phyloP scores from a whole-genome alignment of 2,329 filamentous ascomycete species.

The Aspergillus sojae region DNA sequence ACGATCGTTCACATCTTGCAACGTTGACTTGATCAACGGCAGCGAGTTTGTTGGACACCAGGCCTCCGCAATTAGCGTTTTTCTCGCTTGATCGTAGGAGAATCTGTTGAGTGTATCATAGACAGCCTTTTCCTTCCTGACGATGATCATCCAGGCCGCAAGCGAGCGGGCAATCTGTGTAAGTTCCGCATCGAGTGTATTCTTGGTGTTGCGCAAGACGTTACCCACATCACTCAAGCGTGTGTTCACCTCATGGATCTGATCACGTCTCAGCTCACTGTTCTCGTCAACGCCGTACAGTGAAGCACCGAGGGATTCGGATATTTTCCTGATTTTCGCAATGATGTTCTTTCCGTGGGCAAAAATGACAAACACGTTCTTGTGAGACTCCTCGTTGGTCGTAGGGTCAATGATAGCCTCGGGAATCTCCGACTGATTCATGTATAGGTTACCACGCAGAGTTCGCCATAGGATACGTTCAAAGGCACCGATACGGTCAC shows the following conservation, averaged over 20 bases:
- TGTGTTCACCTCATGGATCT: conserved; percentile 96
- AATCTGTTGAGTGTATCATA: conserved; percentile 95
- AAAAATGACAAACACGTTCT: conserved; percentile 99
- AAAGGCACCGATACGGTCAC: conserved; percentile 91
- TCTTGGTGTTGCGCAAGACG: conserved; percentile 92
- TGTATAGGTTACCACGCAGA: conserved; percentile 95
- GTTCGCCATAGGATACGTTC: conserved; percentile 98
- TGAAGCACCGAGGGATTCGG: conserved; percentile 92
- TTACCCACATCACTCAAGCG: conserved; percentile 88
- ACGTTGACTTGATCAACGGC: conserved; percentile 83
- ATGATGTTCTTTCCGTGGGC: conserved; percentile 98
- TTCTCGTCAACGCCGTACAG: conserved; percentile 98
- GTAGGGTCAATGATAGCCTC: conserved; percentile 89
- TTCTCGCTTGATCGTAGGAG: conserved; percentile 92
- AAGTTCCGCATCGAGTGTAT: conserved; percentile 88
- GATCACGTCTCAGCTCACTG: conserved; percentile 89
- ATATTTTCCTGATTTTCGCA: conserved; percentile 98
- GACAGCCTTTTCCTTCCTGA: conserved; percentile 97
- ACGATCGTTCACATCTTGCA: conserved; percentile 95
- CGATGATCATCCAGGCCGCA: conserved; percentile 94
- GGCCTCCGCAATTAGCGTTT: conserved; percentile 94
- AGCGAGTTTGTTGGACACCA: conserved; percentile 96
- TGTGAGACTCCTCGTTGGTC: conserved; percentile 88
- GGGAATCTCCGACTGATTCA: conserved; percentile 99
- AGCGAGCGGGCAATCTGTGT: conserved; percentile 90